Base-by-base conservation (phyloP, 495 filamentous ascomycete species). In the Hyaloscypha bicolor region DNA sequence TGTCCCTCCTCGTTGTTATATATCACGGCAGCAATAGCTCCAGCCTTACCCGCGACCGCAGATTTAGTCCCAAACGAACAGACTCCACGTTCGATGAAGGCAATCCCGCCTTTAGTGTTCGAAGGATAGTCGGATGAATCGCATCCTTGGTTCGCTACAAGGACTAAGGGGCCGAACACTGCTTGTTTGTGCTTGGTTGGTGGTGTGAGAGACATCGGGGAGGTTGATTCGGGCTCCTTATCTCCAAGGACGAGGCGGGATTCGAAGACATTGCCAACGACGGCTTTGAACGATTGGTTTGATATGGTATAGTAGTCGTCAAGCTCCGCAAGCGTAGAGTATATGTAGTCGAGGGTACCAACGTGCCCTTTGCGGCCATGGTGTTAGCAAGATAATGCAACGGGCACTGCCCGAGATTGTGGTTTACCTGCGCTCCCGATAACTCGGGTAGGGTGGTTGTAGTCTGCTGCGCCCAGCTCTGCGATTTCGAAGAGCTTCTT, bases 21-120 rank as follows among this genome's bases (percentile, higher is more conserved):
- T 11, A 90, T 77, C 0, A 90, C 78, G 0, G 84, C 85, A n/a
- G 83, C 87, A 51, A 85, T 72, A 14, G 87, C 87, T 48, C 86
- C 87, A 1, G 85, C 83, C 65, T 79, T 80, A 32, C 86, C 85
- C 9, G 86, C 83, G 11, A 80, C 72, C 61, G 79, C 79, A 6
- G 86, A 87, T 71, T 89, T 89, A 65, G 79, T 79, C 31, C 85
- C 86, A 70, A 90, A 88, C 3, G 85, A 72, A 75, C 87, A 90
- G 12, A 68, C 78, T 16, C 87, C 87, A n/a, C 87, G 79, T 59
- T 75, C 70, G 56, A 90, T 78, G 58, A 89, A 77, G 35, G 85
- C 86, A 64, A 90, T 84, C 14, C 82, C 78, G 16, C 82, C 83
- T 2, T 67, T 72, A 19, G 84, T 64, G 29, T 73, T 64, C 0